Percentiles rank a stretch among this genome's conserved stretches.
Conservation (phyloP, 169 alveolate genomes). For the Eimeria praecox region DNA sequence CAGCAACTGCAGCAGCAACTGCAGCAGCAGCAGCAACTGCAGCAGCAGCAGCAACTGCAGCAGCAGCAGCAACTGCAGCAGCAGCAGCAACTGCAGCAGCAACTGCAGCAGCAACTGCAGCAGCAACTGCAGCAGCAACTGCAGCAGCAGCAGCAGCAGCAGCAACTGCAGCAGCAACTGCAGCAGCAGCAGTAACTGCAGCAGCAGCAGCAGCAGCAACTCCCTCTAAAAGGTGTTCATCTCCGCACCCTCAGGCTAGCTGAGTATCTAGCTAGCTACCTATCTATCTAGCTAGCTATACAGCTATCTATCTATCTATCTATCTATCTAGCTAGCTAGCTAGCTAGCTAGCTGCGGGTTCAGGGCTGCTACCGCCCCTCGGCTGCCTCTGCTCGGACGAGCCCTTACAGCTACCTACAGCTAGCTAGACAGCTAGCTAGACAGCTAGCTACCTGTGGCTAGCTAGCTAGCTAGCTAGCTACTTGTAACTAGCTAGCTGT, state of each 20-base stretch:
- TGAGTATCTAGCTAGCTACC: too few species aligned
- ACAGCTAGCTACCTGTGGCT: neutral
- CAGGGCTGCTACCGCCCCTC: too few species aligned
- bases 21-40: conserved; percentile 36
- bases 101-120: conserved; percentile 21
- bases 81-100: conserved; percentile 41
- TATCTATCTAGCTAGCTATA: too few species aligned
- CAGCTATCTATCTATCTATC: too few species aligned
- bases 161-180: conserved; percentile 11
- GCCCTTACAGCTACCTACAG: too few species aligned
- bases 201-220: neutral
- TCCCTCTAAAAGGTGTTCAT: neutral
- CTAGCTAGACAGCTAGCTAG: too few species aligned
- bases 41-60: conserved; percentile 10
- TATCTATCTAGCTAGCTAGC: too few species aligned
- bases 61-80: conserved; percentile 7
- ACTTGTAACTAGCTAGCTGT: neutral
- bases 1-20: conserved; percentile 22
- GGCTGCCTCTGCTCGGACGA: too few species aligned
- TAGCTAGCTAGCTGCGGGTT: too few species aligned
- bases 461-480: too few species aligned
- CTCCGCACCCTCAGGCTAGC: neutral
- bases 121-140: conserved; percentile 4
- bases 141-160: neutral
- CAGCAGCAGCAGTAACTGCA: conserved; percentile 14